Conservation (phyloP, 106 monocot species). For the Cymbidium sinense region DNA sequence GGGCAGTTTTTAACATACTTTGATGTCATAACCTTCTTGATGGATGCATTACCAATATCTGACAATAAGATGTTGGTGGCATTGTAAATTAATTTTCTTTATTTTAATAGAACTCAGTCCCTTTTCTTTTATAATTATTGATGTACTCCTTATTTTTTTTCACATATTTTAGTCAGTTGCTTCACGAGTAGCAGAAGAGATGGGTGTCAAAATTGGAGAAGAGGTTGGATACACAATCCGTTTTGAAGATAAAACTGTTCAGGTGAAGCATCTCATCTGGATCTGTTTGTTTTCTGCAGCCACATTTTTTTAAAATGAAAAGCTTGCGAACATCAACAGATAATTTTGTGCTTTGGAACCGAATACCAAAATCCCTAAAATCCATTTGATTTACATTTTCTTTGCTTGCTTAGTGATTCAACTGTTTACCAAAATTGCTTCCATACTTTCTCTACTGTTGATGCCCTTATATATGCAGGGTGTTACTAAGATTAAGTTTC, state of each 20-base stretch:
- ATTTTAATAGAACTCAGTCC: neutral
- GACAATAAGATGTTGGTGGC: neutral
- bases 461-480: slow-evolving; percentile 28
- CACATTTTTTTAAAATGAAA: neutral
- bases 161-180: slow-evolving; percentile 68
- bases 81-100: neutral
- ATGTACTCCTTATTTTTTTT: neutral
- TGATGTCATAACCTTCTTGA: neutral
- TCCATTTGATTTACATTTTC: neutral
- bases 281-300: slow-evolving; percentile 7
- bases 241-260: slow-evolving; percentile 83
- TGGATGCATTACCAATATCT: neutral
- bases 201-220: slow-evolving; percentile 93
- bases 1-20: neutral
- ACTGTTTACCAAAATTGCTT: neutral
- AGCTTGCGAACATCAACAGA: neutral
- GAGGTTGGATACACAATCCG: slow-evolving; percentile 97
- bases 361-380: neutral
- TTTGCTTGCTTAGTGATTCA: neutral
- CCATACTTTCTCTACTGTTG: neutral
- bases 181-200: slow-evolving; percentile 88
- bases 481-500: slow-evolving; percentile 83
- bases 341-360: neutral
- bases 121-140: neutral
- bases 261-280: slow-evolving; percentile 28